Evolutionary conservation across 2,329 filamentous ascomycete species (phyloP).

Genomic region (Mycosphaerella sp.): DNA sequence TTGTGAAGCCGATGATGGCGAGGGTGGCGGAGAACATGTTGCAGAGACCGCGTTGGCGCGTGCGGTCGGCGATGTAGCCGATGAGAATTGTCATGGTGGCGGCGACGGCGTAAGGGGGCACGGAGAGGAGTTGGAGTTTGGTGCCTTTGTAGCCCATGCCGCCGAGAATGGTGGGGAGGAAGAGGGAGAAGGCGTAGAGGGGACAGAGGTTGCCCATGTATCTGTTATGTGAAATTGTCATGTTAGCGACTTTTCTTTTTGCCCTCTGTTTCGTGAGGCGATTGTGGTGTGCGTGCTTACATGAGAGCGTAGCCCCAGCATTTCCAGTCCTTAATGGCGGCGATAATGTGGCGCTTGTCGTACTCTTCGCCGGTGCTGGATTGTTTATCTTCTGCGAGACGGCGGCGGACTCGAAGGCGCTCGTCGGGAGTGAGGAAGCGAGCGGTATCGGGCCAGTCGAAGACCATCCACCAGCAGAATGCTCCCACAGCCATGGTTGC

Average conservation of each 20-base stretch:
- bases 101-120: slow-evolving; percentile 68
- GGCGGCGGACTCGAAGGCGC: slow-evolving; percentile 19
- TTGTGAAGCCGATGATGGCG: slow-evolving; percentile 70
- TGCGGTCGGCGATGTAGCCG: slow-evolving; percentile 70
- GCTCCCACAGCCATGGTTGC: slow-evolving; percentile 53
- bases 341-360: slow-evolving; percentile 20
- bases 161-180: slow-evolving; percentile 67
- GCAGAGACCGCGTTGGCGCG: slow-evolving; percentile 65
- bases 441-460: slow-evolving; percentile 55
- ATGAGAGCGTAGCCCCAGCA: slow-evolving; percentile 48
- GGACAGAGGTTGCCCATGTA: slow-evolving; percentile 54
- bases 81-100: slow-evolving; percentile 61
- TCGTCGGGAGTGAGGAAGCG: slow-evolving; percentile 49
- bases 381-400: slow-evolving; percentile 21
- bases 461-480: slow-evolving; percentile 28
- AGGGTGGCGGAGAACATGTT: slow-evolving; percentile 66
- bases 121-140: slow-evolving; percentile 45
- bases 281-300: neutral
- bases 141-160: slow-evolving; percentile 39
- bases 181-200: slow-evolving; percentile 30
- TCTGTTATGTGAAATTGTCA: slow-evolving; percentile 56
- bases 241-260: neutral
- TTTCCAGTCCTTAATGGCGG: slow-evolving; percentile 67
- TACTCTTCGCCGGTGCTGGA: slow-evolving; percentile 34
- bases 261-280: no score